These are phyloP conservation scores for Filobasidium floriforme DNA, from an alignment of 768 basidiomycete species.

Conservation along the genomic window DNA sequence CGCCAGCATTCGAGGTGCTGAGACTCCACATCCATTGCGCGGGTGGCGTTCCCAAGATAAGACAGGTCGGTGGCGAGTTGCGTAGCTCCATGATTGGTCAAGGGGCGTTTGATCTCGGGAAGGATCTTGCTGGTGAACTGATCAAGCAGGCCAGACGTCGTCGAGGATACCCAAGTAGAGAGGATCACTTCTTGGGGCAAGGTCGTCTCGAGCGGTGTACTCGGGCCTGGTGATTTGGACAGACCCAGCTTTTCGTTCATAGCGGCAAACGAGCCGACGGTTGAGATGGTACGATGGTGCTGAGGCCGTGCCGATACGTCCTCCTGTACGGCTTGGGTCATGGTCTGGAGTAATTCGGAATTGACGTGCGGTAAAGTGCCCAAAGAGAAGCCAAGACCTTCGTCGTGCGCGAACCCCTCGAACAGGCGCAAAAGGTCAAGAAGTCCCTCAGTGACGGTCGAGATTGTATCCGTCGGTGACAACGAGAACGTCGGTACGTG, in stretches of 20 bases:
- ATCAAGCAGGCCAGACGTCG: constrained; percentile 70
- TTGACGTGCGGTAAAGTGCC: constrained; percentile 70
- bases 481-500: constrained; percentile 86
- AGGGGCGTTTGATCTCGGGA: constrained; percentile 56
- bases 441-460: constrained; percentile 85
- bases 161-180: constrained; percentile 82
- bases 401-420: constrained; percentile 84
- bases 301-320: not conserved
- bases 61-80: constrained; percentile 81
- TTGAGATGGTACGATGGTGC: constrained; percentile 8
- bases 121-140: constrained; percentile 65
- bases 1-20: constrained; percentile 74
- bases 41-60: constrained; percentile 82
- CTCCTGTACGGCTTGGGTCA: constrained; percentile 11
- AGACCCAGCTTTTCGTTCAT: constrained; percentile 15
- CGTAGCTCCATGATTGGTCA: constrained; percentile 63
- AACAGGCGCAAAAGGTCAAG: constrained; percentile 87
- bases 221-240: not conserved
- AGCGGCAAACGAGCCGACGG: constrained; percentile 41
- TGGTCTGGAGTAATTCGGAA: constrained; percentile 45
- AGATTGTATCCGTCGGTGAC: constrained; percentile 78
- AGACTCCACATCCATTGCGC: constrained; percentile 80
- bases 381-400: constrained; percentile 70
- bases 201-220: constrained; percentile 19
- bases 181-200: constrained; percentile 73